Conservation (phyloP, 192 early-diverging fungal species). For the Coemansia sp. region DNA sequence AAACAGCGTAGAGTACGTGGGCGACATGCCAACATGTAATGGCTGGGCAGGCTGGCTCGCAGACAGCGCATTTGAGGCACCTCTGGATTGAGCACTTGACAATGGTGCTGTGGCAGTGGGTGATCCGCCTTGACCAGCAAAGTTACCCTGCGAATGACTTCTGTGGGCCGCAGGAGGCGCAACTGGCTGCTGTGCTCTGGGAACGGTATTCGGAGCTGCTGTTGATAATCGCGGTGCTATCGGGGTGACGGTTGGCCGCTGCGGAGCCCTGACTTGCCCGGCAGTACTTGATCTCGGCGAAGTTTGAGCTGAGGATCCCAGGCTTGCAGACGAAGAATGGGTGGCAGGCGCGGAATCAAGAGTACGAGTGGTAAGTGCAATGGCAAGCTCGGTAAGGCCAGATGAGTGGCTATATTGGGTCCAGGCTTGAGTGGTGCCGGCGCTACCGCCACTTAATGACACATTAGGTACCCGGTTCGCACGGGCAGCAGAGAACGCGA, state of each 20-base stretch:
- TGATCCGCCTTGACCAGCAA: not conserved
- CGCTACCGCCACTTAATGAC: not conserved
- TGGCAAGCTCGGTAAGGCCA: not conserved
- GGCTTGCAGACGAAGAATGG: not conserved
- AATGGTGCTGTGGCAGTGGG: not conserved
- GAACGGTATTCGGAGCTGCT: conserved; percentile 4
- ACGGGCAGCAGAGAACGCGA: not conserved
- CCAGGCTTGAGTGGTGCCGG: not conserved
- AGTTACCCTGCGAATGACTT: not conserved
- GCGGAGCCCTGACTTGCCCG: not conserved
- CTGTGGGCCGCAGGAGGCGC: not conserved
- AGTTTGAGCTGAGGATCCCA: not conserved
- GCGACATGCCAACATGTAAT: conserved; percentile 35
- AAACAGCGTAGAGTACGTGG: conserved; percentile 40
- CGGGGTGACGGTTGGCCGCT: not conserved
- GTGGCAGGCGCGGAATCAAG: not conserved
- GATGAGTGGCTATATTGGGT: not conserved
- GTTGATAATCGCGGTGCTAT: not conserved
- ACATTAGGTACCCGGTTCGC: not conserved
- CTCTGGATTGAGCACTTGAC: not conserved
- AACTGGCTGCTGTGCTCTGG: not conserved
- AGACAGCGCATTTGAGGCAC: not conserved
- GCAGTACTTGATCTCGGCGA: not conserved
- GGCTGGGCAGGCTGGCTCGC: not conserved
- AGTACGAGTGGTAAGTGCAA: not conserved